phyloP scores from a whole-genome alignment of 768 basidiomycete genomes.

The Rhizopogon vesiculosus region DNA sequence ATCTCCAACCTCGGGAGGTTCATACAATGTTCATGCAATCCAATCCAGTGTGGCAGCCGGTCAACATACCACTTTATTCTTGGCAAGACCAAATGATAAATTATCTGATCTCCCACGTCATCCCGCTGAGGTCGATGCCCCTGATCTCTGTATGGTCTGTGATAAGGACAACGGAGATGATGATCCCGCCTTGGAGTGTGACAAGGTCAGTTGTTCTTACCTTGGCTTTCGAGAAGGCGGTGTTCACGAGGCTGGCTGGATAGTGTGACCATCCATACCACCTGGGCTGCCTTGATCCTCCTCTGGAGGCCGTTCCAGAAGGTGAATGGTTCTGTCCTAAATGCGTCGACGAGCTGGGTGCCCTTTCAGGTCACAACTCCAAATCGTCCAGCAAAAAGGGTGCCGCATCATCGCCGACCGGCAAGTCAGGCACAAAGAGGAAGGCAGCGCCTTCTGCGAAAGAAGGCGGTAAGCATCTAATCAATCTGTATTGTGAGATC shows the following conservation, averaged over 20 bases:
- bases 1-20: constrained; percentile 14
- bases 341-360: constrained; percentile 58
- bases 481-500: constrained; percentile 7
- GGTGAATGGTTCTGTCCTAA: constrained; percentile 92
- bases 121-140: constrained; percentile 67
- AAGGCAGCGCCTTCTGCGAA: constrained; percentile 37
- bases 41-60: constrained; percentile 68
- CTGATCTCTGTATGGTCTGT: constrained; percentile 70
- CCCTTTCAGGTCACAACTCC: constrained; percentile 23
- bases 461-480: constrained; percentile 30
- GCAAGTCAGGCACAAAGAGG: constrained; percentile 34
- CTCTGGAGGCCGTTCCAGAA: constrained; percentile 70
- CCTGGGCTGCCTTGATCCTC: constrained; percentile 74
- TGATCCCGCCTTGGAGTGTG: constrained; percentile 78
- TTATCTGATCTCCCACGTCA: constrained; percentile 77
- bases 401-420: constrained; percentile 13
- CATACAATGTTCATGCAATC: constrained; percentile 1
- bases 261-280: constrained; percentile 93
- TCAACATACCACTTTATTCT: constrained; percentile 81
- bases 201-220: constrained; percentile 56
- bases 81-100: constrained; percentile 71
- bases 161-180: constrained; percentile 65
- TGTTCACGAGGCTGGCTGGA: not conserved
- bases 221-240: not conserved
- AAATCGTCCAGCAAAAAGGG: constrained; percentile 12